Evolutionary conservation across 495 filamentous ascomycete species (phyloP), one percentile per base, ranked within the genome.

Genomic region (Podospora sp.): DNA sequence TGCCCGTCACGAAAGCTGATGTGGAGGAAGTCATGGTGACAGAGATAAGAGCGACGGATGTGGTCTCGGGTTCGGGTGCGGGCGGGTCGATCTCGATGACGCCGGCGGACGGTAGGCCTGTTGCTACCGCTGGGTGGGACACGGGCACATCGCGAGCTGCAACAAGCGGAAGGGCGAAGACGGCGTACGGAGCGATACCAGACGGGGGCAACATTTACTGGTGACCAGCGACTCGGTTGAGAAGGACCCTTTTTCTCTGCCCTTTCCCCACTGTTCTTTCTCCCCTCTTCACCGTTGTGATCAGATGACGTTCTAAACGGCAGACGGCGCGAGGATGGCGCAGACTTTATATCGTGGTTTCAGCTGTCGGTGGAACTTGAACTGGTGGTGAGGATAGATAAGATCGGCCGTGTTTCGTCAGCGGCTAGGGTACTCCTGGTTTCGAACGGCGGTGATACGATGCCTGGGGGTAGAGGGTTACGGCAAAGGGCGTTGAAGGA

Each of bases 61-160:
- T 49, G 75, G 69, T 50, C 69, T 61, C 33, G 78, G 60, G 35
- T 77, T 61, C 6, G 74, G 62, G 40, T 7, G 65, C 12, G 73
- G 67, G 61, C 63, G 49, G 68, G 71, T 74, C 71, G 72, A 76
- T 68, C 11, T 36, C 49, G 64, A 63, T 61, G 63, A 46, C 33
- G 51, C 51, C 27, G 58, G 61, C 70, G 66, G 53, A 66, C 58
- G 65, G 72, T 67, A 68, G 75, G 50, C 52, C 63, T 73, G 68
- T 29, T 68, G 73, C 67, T 75, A 76, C 73, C 62, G 70, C 51
- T 46, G 73, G 62, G 49, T 40, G 51, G 52, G 63, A 50, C 40
- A 63, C 65, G n/a, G 63, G 62, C 70, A 64, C 72, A 72, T 70
- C 58, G 49, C 66, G 66, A 49, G 52, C 35, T 27, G 58, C 57